phyloP scores from a whole-genome alignment of 108 stramenopile species.

The Skeletonema tropicum region DNA sequence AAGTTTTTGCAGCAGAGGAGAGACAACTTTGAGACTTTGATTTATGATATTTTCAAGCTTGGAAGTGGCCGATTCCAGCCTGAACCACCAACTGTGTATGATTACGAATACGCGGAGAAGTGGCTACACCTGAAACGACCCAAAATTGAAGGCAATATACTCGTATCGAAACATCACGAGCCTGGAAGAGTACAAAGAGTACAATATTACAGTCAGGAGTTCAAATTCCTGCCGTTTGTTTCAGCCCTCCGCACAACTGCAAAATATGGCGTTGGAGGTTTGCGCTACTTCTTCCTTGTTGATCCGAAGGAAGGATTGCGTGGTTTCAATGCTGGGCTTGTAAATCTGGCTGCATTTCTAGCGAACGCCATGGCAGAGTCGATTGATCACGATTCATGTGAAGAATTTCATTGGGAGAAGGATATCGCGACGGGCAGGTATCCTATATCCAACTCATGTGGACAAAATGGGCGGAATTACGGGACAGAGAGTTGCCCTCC shows the following conservation, averaged over 20 bases:
- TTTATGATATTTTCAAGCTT: slow-evolving; percentile 34
- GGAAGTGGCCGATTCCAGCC: background rate
- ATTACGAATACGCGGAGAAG: slow-evolving; percentile 23
- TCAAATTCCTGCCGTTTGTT: slow-evolving; percentile 23
- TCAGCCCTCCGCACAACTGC: slow-evolving; percentile 24
- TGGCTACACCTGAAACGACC: slow-evolving; percentile 27
- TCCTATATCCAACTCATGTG: slow-evolving; percentile 33
- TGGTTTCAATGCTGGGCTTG: slow-evolving; percentile 33
- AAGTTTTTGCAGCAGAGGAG: slow-evolving; percentile 31
- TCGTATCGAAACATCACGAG: slow-evolving; percentile 21
- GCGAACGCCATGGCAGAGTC: slow-evolving; percentile 39
- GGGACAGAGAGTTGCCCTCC: slow-evolving; percentile 15
- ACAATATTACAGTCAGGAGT: slow-evolving; percentile 32
- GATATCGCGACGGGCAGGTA: slow-evolving; percentile 17
- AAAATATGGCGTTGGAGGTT: slow-evolving; percentile 16
- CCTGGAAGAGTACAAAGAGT: slow-evolving; percentile 15
- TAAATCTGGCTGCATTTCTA: slow-evolving; percentile 34
- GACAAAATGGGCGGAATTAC: slow-evolving; percentile 31
- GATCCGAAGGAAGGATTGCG: slow-evolving; percentile 10
- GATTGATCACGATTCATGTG: slow-evolving; percentile 32
- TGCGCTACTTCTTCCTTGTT: slow-evolving; percentile 19
- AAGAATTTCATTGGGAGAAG: slow-evolving; percentile 23
- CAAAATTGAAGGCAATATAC: slow-evolving; percentile 33
- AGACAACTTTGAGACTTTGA: slow-evolving; percentile 33
- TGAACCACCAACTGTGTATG: background rate